These are phyloP conservation scores for Eucalyptus erythrocorys DNA, from an alignment of 345 rosid species.

Conservation along the genomic window DNA sequence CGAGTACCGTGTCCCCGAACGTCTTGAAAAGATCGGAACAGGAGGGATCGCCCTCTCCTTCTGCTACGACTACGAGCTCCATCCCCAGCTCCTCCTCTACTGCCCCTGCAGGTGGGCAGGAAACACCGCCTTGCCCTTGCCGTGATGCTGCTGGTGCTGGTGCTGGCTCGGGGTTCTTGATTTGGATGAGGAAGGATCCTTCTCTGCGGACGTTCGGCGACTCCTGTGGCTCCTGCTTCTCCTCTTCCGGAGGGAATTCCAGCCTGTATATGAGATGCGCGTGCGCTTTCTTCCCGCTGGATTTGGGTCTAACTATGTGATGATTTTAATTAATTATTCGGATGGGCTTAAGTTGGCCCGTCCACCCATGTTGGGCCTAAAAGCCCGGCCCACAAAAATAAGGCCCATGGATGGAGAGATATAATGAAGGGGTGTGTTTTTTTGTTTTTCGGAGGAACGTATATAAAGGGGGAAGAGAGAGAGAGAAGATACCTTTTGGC, in stretches of 20 bases:
- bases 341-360: no score
- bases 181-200: constrained; percentile 60
- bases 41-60: constrained; percentile 14
- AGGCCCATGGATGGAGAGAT: no score
- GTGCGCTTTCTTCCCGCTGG: constrained; percentile 3
- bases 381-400: no score
- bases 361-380: no score
- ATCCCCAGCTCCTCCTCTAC: constrained; percentile 47
- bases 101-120: constrained; percentile 57
- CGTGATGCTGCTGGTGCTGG: constrained; percentile 3
- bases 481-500: no score
- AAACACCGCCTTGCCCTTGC: constrained; percentile 45
- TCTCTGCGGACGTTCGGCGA: constrained; percentile 44
- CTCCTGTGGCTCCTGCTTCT: constrained; percentile 47
- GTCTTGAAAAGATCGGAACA: constrained; percentile 40
- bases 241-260: constrained; percentile 29
- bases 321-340: no score
- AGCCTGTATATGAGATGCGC: constrained; percentile 71
- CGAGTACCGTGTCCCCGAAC: constrained; percentile 31
- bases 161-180: constrained; percentile 47
- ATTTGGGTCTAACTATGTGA: constrained; percentile 47
- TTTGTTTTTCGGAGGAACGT: no score
- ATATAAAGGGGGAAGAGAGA: no score
- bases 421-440: no score
- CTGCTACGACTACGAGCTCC: constrained; percentile 20